Percentiles rank a stretch among this genome's conserved stretches.
These are phyloP conservation scores for Pyrenophora seminiperda DNA, from an alignment of 2,329 filamentous ascomycete species.

Conservation along the genomic window DNA sequence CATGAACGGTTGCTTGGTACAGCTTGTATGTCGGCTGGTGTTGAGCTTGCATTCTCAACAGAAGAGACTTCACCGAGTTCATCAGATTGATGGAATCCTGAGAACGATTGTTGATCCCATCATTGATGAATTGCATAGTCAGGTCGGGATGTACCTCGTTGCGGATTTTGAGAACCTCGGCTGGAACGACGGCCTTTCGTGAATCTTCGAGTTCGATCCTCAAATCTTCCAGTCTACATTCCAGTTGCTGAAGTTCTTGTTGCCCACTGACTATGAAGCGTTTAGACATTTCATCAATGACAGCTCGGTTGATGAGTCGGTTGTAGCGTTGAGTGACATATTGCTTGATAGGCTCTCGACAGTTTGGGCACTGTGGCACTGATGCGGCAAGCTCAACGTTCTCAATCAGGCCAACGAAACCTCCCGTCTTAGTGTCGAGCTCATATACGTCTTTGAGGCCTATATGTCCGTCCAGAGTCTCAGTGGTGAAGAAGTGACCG, in stretches of 20 bases:
- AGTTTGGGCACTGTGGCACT: slow-evolving; percentile 44
- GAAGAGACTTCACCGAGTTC: slow-evolving; percentile 27
- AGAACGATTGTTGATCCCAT: slow-evolving; percentile 22
- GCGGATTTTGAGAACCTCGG: neutral
- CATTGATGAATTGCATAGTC: slow-evolving; percentile 5
- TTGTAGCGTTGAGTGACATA: slow-evolving; percentile 46
- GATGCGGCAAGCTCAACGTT: slow-evolving; percentile 25
- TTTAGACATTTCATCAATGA: slow-evolving; percentile 48
- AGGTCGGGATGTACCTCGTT: neutral
- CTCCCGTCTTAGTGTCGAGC: slow-evolving; percentile 15
- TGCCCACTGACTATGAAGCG: slow-evolving; percentile 43
- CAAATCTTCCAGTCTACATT: slow-evolving; percentile 19
- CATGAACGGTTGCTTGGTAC: slow-evolving; percentile 44
- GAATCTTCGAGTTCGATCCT: slow-evolving; percentile 25
- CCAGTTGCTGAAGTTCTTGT: slow-evolving; percentile 33
- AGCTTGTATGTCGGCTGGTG: slow-evolving; percentile 50
- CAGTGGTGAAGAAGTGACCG: slow-evolving; percentile 40
- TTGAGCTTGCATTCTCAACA: slow-evolving; percentile 27
- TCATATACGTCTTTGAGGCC: slow-evolving; percentile 35
- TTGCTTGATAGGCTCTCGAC: slow-evolving; percentile 41
- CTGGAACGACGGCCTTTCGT: slow-evolving; percentile 6
- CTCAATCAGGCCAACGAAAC: slow-evolving; percentile 34
- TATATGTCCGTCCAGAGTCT: slow-evolving; percentile 38
- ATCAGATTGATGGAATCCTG: slow-evolving; percentile 16
- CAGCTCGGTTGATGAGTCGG: slow-evolving; percentile 44